Base-by-base conservation (phyloP, 2,329 filamentous ascomycete genomes). In the Nigrospora sphaerica region DNA sequence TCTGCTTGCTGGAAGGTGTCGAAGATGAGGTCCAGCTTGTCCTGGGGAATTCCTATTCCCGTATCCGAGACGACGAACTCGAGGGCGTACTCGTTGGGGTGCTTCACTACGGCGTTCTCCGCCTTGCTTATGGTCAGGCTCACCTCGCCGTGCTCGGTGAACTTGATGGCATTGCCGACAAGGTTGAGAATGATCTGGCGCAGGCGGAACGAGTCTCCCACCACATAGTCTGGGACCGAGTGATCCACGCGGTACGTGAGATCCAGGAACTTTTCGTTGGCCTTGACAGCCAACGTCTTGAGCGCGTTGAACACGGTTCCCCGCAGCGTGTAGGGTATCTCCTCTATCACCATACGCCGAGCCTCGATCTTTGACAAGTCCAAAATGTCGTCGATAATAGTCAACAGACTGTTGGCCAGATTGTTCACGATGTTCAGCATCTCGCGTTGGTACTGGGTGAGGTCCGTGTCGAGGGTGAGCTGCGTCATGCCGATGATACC, bases 391-490 rank as follows among this genome's bases (percentile, higher is more conserved):
- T 98, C 92, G 61, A 98, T 97, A 57, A 98, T 97, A 42, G 92
- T 97, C 59, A 98, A 72, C 57, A 98, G 72, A 69, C 92, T 95
- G 70, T 96, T 96, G 54, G 92, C 93, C 55, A 97, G 74, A 61
- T 95, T 95, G 69, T 96, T 92, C 57, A 98, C 92, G 59, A 96
- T 95, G 57, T 96, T 97, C 66, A 97, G 73, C 92, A 97, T 97
- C 70, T 98, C 93, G 56, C 93, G 84, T 60, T 96, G 93, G 60
- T 95, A 95, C 60, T 91, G 88, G 39, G 91, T 95, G 48, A 98
- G 75, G 62, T 97, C 86, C 35, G 92, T 96, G 63, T 98, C 93
- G 45, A 98, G 77, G 1, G 93, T 96, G 46, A 98, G 75, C 65
- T 96, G 91, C 3, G 91, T 96, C 92, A 97, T 96, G 60, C 91